These are phyloP conservation scores for Conticribra weissflogii DNA, from an alignment of 108 stramenopile species.

Conservation along the genomic window DNA sequence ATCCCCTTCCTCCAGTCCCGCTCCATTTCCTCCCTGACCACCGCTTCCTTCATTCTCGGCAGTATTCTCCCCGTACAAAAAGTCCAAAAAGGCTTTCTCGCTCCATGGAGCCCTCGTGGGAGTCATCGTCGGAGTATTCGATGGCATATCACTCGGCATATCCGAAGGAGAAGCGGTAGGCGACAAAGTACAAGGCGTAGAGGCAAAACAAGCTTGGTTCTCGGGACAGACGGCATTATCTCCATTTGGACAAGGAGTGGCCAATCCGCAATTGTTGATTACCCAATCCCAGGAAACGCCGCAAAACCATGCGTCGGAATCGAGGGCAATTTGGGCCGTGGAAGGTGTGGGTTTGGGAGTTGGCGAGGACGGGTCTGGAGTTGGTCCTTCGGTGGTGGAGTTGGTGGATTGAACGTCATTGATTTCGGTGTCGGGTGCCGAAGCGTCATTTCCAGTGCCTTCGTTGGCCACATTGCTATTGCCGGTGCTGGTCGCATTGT, in stretches of 20 bases:
- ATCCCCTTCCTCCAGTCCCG: neutral
- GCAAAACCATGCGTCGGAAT: slow-evolving; percentile 34
- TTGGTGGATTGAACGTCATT: too few relatives aligned
- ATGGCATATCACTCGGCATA: slow-evolving; percentile 4
- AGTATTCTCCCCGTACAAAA: slow-evolving; percentile 21
- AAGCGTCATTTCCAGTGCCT: too few relatives aligned
- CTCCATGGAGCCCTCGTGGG: slow-evolving; percentile 34
- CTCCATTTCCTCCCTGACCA: neutral
- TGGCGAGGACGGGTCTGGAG: neutral
- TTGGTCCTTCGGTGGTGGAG: neutral
- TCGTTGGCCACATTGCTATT: too few relatives aligned
- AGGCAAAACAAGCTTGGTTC: slow-evolving; percentile 27
- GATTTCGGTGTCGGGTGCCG: too few relatives aligned
- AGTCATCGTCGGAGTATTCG: neutral
- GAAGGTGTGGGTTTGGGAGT: slow-evolving; percentile 13
- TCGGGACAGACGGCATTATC: slow-evolving; percentile 23
- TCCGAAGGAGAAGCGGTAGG: slow-evolving; percentile 13
- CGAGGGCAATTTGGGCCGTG: slow-evolving; percentile 4
- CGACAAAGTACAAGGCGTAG: slow-evolving; percentile 28
- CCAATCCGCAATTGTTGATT: slow-evolving; percentile 17
- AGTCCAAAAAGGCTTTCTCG: slow-evolving; percentile 15
- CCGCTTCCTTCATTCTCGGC: neutral
- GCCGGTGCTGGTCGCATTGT: slow-evolving; percentile 4
- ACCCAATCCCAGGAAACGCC: slow-evolving; percentile 34
- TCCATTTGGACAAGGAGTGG: slow-evolving; percentile 24